Evolutionary conservation across 495 filamentous ascomycete genomes (phyloP).

Genomic region (Penicillium fimorum): DNA sequence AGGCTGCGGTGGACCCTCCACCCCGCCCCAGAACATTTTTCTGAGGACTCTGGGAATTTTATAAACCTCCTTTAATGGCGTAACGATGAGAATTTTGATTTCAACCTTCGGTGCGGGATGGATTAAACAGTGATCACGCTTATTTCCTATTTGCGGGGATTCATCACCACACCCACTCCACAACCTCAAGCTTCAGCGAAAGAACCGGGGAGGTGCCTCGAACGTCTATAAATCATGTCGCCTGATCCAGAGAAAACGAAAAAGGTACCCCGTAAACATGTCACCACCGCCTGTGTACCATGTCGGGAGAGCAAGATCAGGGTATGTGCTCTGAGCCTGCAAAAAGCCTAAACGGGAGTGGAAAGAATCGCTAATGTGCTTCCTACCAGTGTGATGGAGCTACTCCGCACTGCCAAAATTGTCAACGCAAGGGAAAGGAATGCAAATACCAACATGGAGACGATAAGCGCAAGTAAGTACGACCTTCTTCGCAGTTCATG

Average conservation of each 20-base stretch:
- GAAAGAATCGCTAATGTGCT: conserved; percentile 4
- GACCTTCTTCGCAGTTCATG: not conserved
- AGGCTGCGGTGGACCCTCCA: conserved; percentile 24
- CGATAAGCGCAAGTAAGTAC: conserved; percentile 48
- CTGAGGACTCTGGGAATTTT: not conserved
- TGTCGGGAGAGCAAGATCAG: conserved; percentile 52
- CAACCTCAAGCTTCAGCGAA: conserved; percentile 7
- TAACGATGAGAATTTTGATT: conserved; percentile 7
- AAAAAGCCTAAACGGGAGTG: not conserved
- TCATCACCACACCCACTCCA: not conserved
- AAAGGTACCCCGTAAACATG: conserved; percentile 42
- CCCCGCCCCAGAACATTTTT: conserved; percentile 18
- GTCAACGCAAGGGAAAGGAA: conserved; percentile 45
- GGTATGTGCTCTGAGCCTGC: conserved; percentile 25
- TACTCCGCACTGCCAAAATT: conserved; percentile 48
- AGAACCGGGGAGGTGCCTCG: not conserved
- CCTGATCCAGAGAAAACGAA: conserved; percentile 37
- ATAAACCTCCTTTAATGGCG: conserved; percentile 1
- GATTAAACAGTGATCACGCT: conserved; percentile 3
- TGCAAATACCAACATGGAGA: conserved; percentile 52
- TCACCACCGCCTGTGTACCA: conserved; percentile 50
- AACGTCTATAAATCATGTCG: conserved; percentile 21
- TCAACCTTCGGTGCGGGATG: conserved; percentile 8
- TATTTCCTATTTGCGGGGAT: conserved; percentile 2
- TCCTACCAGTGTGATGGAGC: conserved; percentile 44